Evolutionary conservation across 2,329 filamentous ascomycete genomes (phyloP).

Genomic region (Metarhizium anisopliae): DNA sequence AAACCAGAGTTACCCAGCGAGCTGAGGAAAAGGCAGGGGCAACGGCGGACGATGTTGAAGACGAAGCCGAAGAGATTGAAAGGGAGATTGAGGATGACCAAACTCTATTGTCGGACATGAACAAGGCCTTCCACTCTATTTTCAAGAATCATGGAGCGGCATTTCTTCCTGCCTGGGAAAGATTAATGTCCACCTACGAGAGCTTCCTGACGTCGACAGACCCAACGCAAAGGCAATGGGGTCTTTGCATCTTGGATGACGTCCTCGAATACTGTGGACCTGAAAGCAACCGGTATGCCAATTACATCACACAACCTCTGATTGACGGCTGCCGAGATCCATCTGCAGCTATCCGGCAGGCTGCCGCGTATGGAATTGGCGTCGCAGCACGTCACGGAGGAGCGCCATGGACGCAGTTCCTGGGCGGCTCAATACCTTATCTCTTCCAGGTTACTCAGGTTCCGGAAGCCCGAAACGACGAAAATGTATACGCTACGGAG

Average conservation of each 20-base stretch:
- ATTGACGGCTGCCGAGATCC: constrained; percentile 77
- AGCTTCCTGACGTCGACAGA: constrained; percentile 73
- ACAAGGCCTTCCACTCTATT: constrained; percentile 98
- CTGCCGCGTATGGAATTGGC: constrained; percentile 90
- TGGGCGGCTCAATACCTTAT: constrained; percentile 67
- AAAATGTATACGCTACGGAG: constrained; percentile 94
- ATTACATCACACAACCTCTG: constrained; percentile 79
- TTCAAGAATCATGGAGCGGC: constrained; percentile 89
- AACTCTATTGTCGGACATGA: constrained; percentile 95
- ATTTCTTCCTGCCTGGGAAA: constrained; percentile 85
- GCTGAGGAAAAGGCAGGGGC: constrained; percentile 67
- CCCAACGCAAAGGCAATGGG: constrained; percentile 92
- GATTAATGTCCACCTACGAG: constrained; percentile 76
- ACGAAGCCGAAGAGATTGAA: constrained; percentile 76
- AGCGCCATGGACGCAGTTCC: constrained; percentile 76
- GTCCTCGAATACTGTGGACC: constrained; percentile 93
- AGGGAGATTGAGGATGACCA: constrained; percentile 97
- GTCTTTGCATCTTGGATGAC: constrained; percentile 97
- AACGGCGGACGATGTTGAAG: constrained; percentile 80
- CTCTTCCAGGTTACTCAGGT: constrained; percentile 80
- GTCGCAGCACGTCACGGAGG: constrained; percentile 92
- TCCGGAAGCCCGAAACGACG: constrained; percentile 75
- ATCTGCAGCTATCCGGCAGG: constrained; percentile 87
- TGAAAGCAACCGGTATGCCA: constrained; percentile 77
- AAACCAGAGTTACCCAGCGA: constrained; percentile 72